These are phyloP conservation scores for Smittium culicis DNA, from an alignment of 371 early-diverging fungal genomes.

Conservation along the genomic window DNA sequence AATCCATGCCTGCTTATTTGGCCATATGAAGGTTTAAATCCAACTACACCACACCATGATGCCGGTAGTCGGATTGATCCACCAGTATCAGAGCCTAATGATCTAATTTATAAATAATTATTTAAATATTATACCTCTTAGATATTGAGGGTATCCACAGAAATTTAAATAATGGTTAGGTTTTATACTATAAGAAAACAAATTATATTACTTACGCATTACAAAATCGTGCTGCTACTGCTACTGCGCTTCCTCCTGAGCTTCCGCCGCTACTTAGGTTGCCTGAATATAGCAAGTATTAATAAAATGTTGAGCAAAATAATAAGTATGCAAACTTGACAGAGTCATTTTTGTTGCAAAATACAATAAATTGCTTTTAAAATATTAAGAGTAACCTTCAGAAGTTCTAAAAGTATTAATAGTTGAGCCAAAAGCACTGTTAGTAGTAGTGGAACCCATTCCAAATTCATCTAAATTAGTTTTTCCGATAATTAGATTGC, in stretches of 20 bases:
- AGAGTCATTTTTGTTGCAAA: neutral
- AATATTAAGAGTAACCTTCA: neutral
- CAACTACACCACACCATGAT: constrained; percentile 82
- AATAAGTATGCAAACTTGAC: neutral
- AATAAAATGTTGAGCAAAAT: neutral
- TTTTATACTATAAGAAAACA: no score
- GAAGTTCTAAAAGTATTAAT: constrained; percentile 20
- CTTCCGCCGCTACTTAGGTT: constrained; percentile 56
- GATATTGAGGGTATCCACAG: no score
- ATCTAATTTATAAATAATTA: constrained; percentile 37
- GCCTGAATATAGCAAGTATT: no score
- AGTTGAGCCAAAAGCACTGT: constrained; percentile 27
- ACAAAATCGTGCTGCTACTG: constrained; percentile 63
- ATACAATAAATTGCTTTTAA: neutral
- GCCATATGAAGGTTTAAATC: constrained; percentile 89
- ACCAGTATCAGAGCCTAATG: constrained; percentile 87
- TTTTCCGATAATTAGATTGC: constrained; percentile 65
- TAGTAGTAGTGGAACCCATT: constrained; percentile 59
- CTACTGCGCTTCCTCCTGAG: constrained; percentile 86
- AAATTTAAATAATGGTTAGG: no score
- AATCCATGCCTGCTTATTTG: constrained; percentile 74
- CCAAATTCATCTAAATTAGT: constrained; percentile 95
- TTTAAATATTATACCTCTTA: no score
- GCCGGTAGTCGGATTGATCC: constrained; percentile 89
- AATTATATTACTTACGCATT: constrained; percentile 9